Conservation (phyloP, 2,329 filamentous ascomycete species). For the Botrytis cinerea region DNA sequence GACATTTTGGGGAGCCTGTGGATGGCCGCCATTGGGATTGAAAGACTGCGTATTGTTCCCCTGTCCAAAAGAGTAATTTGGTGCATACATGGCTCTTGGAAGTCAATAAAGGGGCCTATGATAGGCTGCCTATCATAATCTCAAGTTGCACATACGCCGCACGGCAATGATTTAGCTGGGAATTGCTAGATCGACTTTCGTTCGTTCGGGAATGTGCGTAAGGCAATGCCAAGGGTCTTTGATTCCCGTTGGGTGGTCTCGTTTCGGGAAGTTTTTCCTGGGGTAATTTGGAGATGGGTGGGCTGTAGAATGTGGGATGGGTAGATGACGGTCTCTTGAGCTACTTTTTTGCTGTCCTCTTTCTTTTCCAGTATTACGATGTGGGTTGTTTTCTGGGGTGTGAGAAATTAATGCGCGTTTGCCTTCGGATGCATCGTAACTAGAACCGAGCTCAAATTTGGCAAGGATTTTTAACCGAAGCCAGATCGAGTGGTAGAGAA, state of each 20-base stretch:
- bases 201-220: constrained; percentile 23
- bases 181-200: constrained; percentile 23
- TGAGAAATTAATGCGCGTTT: constrained; percentile 18
- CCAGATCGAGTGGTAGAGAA: background rate
- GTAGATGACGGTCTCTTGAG: constrained; percentile 14
- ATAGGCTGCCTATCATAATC: constrained; percentile 27
- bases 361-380: constrained; percentile 20
- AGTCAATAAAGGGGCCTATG: constrained; percentile 20
- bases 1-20: constrained; percentile 25
- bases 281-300: constrained; percentile 17
- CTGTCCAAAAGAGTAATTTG: constrained; percentile 27
- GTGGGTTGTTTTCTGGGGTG: background rate
- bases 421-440: constrained; percentile 16
- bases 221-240: constrained; percentile 25
- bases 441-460: constrained; percentile 16
- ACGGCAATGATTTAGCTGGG: constrained; percentile 25
- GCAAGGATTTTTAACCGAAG: constrained; percentile 21
- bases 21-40: constrained; percentile 28
- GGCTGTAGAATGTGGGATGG: constrained; percentile 7
- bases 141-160: constrained; percentile 25
- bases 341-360: constrained; percentile 1
- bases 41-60: constrained; percentile 25
- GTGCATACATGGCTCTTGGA: constrained; percentile 29
- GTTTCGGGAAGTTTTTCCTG: constrained; percentile 22
- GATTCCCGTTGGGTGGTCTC: constrained; percentile 15